Conservation (phyloP, 1,139 yeast genomes). For the Kodamaea suecica region DNA sequence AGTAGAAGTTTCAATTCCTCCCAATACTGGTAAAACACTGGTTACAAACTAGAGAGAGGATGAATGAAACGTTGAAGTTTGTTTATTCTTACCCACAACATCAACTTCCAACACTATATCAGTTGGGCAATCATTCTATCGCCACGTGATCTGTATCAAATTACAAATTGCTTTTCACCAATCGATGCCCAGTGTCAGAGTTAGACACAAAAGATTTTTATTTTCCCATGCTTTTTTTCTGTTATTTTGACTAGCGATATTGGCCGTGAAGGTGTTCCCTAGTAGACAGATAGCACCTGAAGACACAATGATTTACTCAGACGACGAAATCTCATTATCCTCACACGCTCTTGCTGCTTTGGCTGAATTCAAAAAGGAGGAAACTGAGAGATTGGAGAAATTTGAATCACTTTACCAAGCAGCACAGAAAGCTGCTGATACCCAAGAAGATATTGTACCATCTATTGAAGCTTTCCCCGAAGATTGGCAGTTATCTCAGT, state of each 20-base stretch:
- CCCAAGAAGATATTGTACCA: conserved; percentile 13
- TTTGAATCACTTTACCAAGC: conserved; percentile 55
- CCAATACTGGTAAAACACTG: too few species aligned
- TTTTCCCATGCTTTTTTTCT: conserved; percentile 1
- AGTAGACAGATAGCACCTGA: neutral
- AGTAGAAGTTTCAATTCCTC: too few species aligned
- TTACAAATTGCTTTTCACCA: neutral
- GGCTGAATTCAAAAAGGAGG: conserved; percentile 67
- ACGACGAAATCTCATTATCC: conserved; percentile 51
- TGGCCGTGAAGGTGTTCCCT: neutral
- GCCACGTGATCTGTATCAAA: conserved; percentile 1
- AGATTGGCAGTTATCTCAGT: conserved; percentile 93
- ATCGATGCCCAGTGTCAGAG: neutral
- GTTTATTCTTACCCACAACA: too few species aligned
- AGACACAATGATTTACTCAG: conserved; percentile 26
- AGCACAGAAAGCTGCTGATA: conserved; percentile 46
- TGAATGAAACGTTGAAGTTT: too few species aligned
- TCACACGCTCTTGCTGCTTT: conserved; percentile 76
- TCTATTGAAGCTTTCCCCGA: conserved; percentile 71
- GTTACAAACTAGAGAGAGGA: too few species aligned
- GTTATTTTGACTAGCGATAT: conserved; percentile 1
- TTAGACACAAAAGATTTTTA: neutral
- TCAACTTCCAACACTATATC: too few species aligned
- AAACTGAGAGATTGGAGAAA: conserved; percentile 53
- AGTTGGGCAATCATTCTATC: neutral